Conservation (phyloP, 2,329 filamentous ascomycete species). For the Leptographium wingfieldii region DNA sequence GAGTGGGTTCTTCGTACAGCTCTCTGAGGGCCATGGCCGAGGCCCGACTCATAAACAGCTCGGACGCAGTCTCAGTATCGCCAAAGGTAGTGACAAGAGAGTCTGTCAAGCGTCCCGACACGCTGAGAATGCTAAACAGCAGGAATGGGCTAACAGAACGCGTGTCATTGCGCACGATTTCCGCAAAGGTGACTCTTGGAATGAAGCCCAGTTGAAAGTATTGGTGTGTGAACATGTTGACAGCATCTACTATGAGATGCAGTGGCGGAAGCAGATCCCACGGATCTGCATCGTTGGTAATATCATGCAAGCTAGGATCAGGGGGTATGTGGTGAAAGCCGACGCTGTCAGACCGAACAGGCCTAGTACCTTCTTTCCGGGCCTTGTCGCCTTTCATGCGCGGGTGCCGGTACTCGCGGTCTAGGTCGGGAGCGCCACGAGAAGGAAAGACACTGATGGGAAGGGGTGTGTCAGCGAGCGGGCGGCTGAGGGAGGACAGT, state of each 20-base stretch:
- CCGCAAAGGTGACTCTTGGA: conserved; percentile 36
- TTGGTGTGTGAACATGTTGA: conserved; percentile 38
- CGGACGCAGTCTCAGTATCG: conserved; percentile 36
- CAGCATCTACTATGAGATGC: conserved; percentile 36
- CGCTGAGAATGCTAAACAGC: conserved; percentile 40
- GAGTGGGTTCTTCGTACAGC: conserved; percentile 37
- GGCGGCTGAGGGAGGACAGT: background rate
- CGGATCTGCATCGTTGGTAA: conserved; percentile 20
- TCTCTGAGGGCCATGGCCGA: conserved; percentile 33
- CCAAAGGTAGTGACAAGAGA: conserved; percentile 35
- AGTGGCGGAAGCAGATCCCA: conserved; percentile 39
- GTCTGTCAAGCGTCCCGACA: conserved; percentile 42
- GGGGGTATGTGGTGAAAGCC: background rate
- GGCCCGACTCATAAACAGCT: conserved; percentile 40
- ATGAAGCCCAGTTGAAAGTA: conserved; percentile 50
- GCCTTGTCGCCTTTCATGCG: conserved; percentile 35
- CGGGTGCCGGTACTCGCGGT: conserved; percentile 44
- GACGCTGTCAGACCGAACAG: background rate
- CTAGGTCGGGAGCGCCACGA: conserved; percentile 39
- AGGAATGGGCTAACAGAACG: conserved; percentile 41
- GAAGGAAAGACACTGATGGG: conserved; percentile 33
- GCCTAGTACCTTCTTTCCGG: conserved; percentile 17
- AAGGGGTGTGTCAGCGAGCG: background rate
- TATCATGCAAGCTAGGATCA: background rate
- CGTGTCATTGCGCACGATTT: conserved; percentile 32